Conservation (phyloP, 257 asterid species). For the Salvia splendens region DNA sequence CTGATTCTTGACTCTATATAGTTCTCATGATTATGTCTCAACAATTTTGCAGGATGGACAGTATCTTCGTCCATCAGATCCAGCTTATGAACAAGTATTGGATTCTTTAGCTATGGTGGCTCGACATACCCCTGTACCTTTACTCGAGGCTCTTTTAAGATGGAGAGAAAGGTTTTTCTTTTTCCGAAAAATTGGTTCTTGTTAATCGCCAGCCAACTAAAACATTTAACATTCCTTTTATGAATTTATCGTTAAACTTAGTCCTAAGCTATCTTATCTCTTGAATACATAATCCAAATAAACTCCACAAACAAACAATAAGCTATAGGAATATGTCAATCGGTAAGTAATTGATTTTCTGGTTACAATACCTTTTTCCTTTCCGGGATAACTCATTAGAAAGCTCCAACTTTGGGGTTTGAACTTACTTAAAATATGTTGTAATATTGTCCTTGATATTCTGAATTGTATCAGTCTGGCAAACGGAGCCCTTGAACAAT, state of each 20-base stretch:
- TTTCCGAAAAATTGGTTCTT: constrained; percentile 17
- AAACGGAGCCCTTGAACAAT: neutral
- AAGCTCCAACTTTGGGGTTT: constrained; percentile 12
- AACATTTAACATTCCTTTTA: constrained; percentile 8
- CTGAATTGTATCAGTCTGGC: constrained; percentile 1
- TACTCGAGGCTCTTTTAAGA: constrained; percentile 89
- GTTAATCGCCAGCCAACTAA: constrained; percentile 14
- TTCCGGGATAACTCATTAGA: constrained; percentile 7
- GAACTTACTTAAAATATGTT: constrained; percentile 17
- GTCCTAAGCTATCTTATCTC: constrained; percentile 13
- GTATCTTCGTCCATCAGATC: constrained; percentile 98
- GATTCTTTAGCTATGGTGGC: constrained; percentile 99
- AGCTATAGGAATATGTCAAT: constrained; percentile 11
- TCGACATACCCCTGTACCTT: constrained; percentile 96
- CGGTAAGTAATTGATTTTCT: neutral
- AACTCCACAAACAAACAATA: constrained; percentile 8
- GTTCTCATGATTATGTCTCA: constrained; percentile 25
- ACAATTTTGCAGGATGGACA: constrained; percentile 84
- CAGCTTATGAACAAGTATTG: constrained; percentile 97
- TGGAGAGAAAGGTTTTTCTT: constrained; percentile 91
- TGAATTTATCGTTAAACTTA: constrained; percentile 11
- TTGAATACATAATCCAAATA: constrained; percentile 19
- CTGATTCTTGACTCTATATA: constrained; percentile 9
- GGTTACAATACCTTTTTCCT: neutral
- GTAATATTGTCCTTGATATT: constrained; percentile 5